Evolutionary conservation across 768 basidiomycete species (phyloP).

Genomic region (Mycena polygramma): DNA sequence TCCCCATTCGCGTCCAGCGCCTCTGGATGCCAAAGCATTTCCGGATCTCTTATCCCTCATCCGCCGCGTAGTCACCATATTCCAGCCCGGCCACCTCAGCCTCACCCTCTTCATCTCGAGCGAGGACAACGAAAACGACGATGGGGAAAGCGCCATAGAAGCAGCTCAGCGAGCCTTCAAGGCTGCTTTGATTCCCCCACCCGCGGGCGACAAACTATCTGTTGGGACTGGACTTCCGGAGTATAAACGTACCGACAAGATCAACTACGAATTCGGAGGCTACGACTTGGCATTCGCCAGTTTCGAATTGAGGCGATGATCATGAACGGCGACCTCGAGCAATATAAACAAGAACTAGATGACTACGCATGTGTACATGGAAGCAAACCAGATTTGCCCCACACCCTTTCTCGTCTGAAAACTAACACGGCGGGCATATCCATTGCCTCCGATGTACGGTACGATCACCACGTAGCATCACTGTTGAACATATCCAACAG

Average conservation of each 20-base stretch:
- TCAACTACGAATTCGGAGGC: slow-evolving; percentile 97
- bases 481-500: not conserved
- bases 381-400: slow-evolving; percentile 20
- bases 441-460: not conserved
- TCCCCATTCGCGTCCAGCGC: slow-evolving; percentile 49
- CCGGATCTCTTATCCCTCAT: slow-evolving; percentile 88
- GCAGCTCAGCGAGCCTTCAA: slow-evolving; percentile 82
- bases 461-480: slow-evolving; percentile 22
- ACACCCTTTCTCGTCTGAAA: slow-evolving; percentile 14
- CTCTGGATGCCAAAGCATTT: slow-evolving; percentile 52
- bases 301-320: slow-evolving; percentile 67
- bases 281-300: slow-evolving; percentile 93
- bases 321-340: slow-evolving; percentile 38
- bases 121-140: slow-evolving; percentile 60
- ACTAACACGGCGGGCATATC: slow-evolving; percentile 7
- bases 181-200: slow-evolving; percentile 64
- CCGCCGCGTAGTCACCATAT: slow-evolving; percentile 91
- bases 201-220: slow-evolving; percentile 21
- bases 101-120: slow-evolving; percentile 93
- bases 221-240: slow-evolving; percentile 5
- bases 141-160: slow-evolving; percentile 72
- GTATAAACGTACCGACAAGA: slow-evolving; percentile 94
- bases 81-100: slow-evolving; percentile 87
- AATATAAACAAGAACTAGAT: slow-evolving; percentile 7
- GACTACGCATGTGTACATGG: slow-evolving; percentile 25